Evolutionary conservation across 140 eudicot genomes (phyloP).

Genomic region (Oenanthe javanica): DNA sequence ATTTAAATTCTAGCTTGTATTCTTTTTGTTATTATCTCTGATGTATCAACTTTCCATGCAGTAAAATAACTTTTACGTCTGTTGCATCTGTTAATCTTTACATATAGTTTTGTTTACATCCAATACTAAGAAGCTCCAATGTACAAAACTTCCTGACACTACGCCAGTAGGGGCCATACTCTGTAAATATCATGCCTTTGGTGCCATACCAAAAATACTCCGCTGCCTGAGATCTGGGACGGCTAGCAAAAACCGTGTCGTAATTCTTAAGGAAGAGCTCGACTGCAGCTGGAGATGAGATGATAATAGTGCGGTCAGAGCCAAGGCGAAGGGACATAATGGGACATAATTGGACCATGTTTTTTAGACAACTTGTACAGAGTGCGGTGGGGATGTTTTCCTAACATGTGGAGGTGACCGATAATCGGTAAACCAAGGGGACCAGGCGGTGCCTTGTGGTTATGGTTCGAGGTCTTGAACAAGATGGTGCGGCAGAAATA

Average conservation of each 20-base stretch:
- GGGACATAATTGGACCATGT: conserved; percentile 1
- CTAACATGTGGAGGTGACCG: not conserved
- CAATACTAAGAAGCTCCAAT: no score
- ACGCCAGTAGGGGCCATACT: not conserved
- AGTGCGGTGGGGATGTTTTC: not conserved
- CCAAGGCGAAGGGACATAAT: not conserved
- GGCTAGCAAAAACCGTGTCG: not conserved
- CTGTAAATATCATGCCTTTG: not conserved
- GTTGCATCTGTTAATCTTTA: no score
- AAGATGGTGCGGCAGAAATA: not conserved
- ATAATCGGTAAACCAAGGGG: not conserved
- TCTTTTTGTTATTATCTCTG: no score
- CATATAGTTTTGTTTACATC: no score
- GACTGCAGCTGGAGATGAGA: not conserved
- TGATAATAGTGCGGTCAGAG: not conserved
- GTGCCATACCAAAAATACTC: not conserved
- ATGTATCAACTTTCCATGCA: no score
- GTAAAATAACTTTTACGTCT: no score
- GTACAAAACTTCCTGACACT: no score
- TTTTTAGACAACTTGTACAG: not conserved
- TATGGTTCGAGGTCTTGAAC: not conserved
- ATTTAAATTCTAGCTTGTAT: no score
- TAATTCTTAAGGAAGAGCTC: not conserved
- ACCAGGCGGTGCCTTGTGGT: not conserved
- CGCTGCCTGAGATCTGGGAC: not conserved